Percentiles rank a stretch among this genome's conserved stretches.
Conservation (phyloP, 2,329 filamentous ascomycete species). For the Pestalotiopsis sp. region DNA sequence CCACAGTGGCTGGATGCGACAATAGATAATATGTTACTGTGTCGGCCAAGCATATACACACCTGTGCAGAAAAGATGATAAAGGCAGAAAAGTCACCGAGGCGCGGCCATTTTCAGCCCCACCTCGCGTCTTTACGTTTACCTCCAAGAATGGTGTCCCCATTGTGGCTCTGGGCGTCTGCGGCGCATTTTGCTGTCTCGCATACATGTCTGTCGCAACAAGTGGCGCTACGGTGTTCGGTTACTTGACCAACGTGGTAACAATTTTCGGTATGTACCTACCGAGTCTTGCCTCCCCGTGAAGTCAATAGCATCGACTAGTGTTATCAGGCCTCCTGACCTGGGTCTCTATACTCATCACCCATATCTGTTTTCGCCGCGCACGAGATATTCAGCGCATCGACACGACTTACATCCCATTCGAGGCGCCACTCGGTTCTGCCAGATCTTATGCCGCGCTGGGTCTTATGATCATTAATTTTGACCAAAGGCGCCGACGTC, state of each 20-base stretch:
- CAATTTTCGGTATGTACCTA: neutral
- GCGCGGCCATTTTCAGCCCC: slow-evolving; percentile 16
- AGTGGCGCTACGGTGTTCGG: neutral
- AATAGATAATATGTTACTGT: no score
- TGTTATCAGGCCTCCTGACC: neutral
- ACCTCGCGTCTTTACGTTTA: slow-evolving; percentile 22
- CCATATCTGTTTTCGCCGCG: neutral
- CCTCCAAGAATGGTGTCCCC: neutral
- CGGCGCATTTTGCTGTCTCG: neutral
- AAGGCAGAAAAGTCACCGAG: no score
- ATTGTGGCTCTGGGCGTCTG: neutral
- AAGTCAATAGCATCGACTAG: neutral
- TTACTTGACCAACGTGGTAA: neutral
- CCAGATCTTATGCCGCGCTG: neutral
- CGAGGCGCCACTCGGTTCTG: neutral
- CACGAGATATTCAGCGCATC: neutral
- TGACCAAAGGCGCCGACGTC: neutral
- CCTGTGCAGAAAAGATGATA: no score
- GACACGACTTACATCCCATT: neutral
- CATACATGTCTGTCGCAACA: neutral
- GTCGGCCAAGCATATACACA: no score
- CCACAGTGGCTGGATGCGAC: no score
- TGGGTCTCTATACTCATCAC: neutral
- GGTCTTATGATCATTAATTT: neutral
- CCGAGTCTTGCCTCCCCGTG: neutral